These are phyloP conservation scores for Diaporthe humulicola DNA, from an alignment of 2,329 filamentous ascomycete species.

Conservation along the genomic window DNA sequence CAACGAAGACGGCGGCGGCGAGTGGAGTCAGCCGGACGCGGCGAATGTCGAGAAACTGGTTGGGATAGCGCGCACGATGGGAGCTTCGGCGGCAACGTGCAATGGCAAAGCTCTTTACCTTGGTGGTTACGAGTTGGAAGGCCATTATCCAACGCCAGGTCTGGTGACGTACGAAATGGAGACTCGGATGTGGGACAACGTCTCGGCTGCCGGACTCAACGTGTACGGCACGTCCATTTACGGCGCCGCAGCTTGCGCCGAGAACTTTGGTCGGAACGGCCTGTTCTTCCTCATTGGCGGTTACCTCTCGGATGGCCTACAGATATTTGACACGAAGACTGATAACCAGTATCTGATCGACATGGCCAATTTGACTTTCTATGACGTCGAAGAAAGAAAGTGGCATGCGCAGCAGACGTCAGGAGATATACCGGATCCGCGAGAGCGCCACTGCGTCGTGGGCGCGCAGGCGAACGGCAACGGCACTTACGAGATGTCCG, in stretches of 20 bases:
- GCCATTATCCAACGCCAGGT: neutral
- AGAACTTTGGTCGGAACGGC: neutral
- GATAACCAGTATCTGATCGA: neutral
- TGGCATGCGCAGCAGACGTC: constrained; percentile 1
- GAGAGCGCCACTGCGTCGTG: neutral
- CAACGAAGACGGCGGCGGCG: neutral
- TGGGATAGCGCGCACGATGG: neutral
- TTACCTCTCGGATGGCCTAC: neutral
- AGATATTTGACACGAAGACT: too few relatives aligned
- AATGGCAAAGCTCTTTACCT: neutral
- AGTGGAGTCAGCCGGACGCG: neutral
- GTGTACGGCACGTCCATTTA: neutral
- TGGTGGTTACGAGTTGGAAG: neutral
- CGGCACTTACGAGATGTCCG: neutral
- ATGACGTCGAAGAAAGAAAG: neutral
- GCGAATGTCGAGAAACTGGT: neutral
- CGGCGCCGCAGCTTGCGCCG: neutral
- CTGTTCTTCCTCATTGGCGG: neutral
- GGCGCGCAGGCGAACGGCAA: neutral
- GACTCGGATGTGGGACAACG: neutral
- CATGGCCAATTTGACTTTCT: neutral
- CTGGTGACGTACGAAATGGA: neutral
- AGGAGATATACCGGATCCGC: neutral
- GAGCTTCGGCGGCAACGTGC: neutral
- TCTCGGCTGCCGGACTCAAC: neutral